Evolutionary conservation across 2,329 filamentous ascomycete genomes (phyloP).

Genomic region (Monilinia polystroma): DNA sequence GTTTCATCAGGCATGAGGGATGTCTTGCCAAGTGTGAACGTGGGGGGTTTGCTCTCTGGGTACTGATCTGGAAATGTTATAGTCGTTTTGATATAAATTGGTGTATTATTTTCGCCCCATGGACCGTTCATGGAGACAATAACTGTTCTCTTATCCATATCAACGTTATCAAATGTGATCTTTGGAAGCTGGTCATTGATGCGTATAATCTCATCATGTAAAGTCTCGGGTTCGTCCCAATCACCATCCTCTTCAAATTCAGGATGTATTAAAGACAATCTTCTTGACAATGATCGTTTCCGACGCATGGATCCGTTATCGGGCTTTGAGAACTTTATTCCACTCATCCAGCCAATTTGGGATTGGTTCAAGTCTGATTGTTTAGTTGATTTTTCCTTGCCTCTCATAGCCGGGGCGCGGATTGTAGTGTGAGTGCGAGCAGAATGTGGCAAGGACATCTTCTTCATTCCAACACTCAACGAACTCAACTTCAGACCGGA

Average conservation of each 20-base stretch:
- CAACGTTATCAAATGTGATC: conserved; percentile 62
- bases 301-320: conserved; percentile 28
- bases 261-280: conserved; percentile 38
- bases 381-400: conserved; percentile 35
- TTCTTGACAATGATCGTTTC: conserved; percentile 34
- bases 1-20: conserved; percentile 59
- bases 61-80: conserved; percentile 60
- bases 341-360: conserved; percentile 69
- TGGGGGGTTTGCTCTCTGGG: conserved; percentile 56
- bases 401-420: conserved; percentile 39
- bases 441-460: conserved; percentile 44
- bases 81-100: conserved; percentile 61
- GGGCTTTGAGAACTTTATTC: conserved; percentile 57
- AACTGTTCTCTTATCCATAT: conserved; percentile 60
- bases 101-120: conserved; percentile 57
- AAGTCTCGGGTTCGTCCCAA: conserved; percentile 58
- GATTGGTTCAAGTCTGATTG: conserved; percentile 48
- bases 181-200: conserved; percentile 62
- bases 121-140: conserved; percentile 63
- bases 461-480: conserved; percentile 43
- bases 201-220: conserved; percentile 64
- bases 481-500: conserved; percentile 42
- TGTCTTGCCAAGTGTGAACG: conserved; percentile 60
- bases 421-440: conserved; percentile 31
- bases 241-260: conserved; percentile 44